These are phyloP conservation scores for Saksenaea oblongispora DNA, from an alignment of 371 early-diverging fungal species.

Conservation along the genomic window DNA sequence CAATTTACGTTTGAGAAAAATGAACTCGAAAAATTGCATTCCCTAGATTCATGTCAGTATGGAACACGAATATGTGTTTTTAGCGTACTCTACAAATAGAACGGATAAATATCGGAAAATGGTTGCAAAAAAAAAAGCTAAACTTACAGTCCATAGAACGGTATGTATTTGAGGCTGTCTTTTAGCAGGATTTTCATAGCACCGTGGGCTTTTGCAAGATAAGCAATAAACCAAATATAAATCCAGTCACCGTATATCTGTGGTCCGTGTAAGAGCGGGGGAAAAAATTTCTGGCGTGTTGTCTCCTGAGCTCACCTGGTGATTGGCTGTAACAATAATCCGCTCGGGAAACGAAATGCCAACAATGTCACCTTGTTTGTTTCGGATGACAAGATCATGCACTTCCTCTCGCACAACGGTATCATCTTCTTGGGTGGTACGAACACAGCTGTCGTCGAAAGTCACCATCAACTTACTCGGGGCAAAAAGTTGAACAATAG, in stretches of 20 bases:
- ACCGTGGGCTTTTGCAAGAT: slow-evolving; percentile 70
- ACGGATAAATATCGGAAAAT: not conserved
- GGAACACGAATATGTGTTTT: not conserved
- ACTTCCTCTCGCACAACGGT: slow-evolving; percentile 8
- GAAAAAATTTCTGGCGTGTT: slow-evolving; percentile 2
- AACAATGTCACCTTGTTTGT: slow-evolving; percentile 28
- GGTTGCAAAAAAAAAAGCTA: not conserved
- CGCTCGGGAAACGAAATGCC: slow-evolving; percentile 51
- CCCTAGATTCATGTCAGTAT: slow-evolving; percentile 52
- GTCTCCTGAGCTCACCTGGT: slow-evolving; percentile 55
- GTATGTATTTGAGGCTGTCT: slow-evolving; percentile 71
- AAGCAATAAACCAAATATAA: slow-evolving; percentile 79
- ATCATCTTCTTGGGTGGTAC: slow-evolving; percentile 6
- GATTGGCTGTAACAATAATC: slow-evolving; percentile 72
- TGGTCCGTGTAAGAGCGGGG: not conserved
- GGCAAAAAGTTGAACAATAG: slow-evolving; percentile 66
- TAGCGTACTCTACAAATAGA: slow-evolving; percentile 9
- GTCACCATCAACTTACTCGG: slow-evolving; percentile 63
- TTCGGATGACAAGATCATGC: slow-evolving; percentile 27
- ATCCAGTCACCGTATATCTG: slow-evolving; percentile 90
- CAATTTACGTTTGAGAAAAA: slow-evolving; percentile 84
- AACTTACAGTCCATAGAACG: slow-evolving; percentile 81
- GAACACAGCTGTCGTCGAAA: slow-evolving; percentile 46
- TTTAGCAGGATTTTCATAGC: slow-evolving; percentile 85
- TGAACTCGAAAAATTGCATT: slow-evolving; percentile 87